A percentile compares a stretch with the other conserved stretches of the same genome.
phyloP scores from a whole-genome alignment of 352 stramenopile genomes.

The Globisporangium nagaii region DNA sequence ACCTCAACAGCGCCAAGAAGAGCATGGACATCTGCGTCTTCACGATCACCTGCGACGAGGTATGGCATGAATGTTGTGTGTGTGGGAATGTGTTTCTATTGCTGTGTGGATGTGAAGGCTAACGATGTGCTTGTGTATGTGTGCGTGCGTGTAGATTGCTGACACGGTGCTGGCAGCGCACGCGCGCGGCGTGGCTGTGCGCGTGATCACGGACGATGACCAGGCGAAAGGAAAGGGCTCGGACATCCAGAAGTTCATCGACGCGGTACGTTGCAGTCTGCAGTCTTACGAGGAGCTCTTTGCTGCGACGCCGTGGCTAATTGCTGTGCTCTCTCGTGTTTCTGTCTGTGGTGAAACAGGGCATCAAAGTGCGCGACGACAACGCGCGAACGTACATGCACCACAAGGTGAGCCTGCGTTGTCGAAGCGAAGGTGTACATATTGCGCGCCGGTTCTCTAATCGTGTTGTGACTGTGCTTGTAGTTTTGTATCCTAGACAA shows the following conservation, averaged over 20 bases:
- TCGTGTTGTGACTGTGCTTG: not conserved
- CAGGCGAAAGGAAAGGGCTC: constrained; percentile 53
- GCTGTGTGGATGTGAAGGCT: not conserved
- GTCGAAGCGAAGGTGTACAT: too few relatives aligned
- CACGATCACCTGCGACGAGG: constrained; percentile 70
- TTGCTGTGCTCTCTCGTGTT: not conserved
- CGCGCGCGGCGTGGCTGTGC: constrained; percentile 40
- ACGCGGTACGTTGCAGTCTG: constrained; percentile 32
- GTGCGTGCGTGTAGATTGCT: constrained; percentile 29
- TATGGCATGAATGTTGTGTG: constrained; percentile 5
- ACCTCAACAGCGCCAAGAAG: constrained; percentile 31
- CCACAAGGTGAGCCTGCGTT: constrained; percentile 45
- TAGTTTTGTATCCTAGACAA: constrained; percentile 73
- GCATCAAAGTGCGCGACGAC: constrained; percentile 57
- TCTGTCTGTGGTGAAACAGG: constrained; percentile 19
- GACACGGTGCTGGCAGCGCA: constrained; percentile 53
- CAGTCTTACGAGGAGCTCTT: not conserved
- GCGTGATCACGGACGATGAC: constrained; percentile 61
- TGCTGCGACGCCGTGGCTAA: not conserved
- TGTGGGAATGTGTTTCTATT: not conserved
- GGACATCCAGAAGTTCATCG: constrained; percentile 72
- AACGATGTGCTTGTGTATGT: not conserved
- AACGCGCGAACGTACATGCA: constrained; percentile 61
- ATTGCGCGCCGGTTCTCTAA: too few relatives aligned
- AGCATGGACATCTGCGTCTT: constrained; percentile 72